A percentile compares a stretch with the other conserved stretches of the same genome.
phyloP scores from a whole-genome alignment of 2,329 filamentous ascomycete genomes.

The Hymenotorrendiella dingleyae region DNA sequence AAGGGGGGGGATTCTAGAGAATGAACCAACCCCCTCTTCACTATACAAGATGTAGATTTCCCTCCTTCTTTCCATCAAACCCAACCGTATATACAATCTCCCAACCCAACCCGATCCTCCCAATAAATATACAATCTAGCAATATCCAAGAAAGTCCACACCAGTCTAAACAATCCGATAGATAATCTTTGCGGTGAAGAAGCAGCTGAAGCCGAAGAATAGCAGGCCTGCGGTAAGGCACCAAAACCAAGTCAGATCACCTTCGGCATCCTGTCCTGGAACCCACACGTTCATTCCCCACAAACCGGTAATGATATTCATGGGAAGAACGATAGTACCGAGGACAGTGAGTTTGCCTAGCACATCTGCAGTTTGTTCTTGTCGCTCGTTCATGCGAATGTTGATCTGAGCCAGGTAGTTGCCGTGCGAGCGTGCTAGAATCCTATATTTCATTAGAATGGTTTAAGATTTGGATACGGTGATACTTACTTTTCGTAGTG shows the following conservation, averaged over 20 bases:
- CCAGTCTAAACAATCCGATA: conserved; percentile 28
- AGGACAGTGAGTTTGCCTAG: conserved; percentile 91
- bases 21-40: no score
- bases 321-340: conserved; percentile 92
- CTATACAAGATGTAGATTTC: no score
- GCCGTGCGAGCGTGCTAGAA: conserved; percentile 83
- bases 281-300: conserved; percentile 99
- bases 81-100: no score
- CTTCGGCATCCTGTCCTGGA: conserved; percentile 79
- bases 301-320: conserved; percentile 98
- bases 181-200: conserved; percentile 29
- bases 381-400: conserved; percentile 96
- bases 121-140: no score
- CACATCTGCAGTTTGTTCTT: conserved; percentile 92
- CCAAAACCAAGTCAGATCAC: conserved; percentile 69
- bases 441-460: conserved; percentile 42
- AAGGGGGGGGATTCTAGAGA: no score
- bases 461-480: background rate
- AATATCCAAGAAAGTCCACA: no score
- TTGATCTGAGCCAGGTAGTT: conserved; percentile 99
- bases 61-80: no score
- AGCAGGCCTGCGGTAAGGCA: conserved; percentile 69
- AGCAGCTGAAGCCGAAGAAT: conserved; percentile 74
- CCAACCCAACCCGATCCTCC: no score
- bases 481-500: conserved; percentile 86